Base-by-base conservation (phyloP, 352 stramenopile species). In the Pythium chondricola region DNA sequence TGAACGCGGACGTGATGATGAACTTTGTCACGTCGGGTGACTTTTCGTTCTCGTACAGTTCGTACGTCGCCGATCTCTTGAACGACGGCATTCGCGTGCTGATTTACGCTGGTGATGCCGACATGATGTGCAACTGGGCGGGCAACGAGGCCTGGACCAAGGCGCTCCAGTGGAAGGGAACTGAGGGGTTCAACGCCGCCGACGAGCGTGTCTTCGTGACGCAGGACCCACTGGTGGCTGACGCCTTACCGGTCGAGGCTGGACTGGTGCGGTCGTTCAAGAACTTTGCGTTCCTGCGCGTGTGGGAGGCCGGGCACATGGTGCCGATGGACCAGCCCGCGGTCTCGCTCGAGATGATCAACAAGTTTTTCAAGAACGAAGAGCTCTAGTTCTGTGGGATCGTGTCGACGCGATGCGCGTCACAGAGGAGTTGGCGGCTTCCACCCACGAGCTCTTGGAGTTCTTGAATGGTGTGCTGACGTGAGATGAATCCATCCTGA, bases 41-140 rank as follows among this genome's bases (percentile, higher is more conserved):
- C 65, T 95, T 74, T 70, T 95, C 96, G 80, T 79, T 89, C 41
- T 71, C 91, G 35, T 95, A 91, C 56, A 66, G 75, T 13, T 37
- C 56, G 11, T 74, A 81, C 21, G 48, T 97, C 21, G 63, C 63
- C 3, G 77, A 89, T 20, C 58, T 98, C 40, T 63, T 98, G 7
- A 49, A 74, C 24, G 42, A 39, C 6, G 61, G 32, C 29, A 37
- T 75, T 17, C 65, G 63, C 8, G 83, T 94, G 16, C 69, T 97
- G 16, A 89, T 98, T 46, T 98, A 98, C 68, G 83, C 85, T 24
- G 93, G 93, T 45, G 93, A 98, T 66, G 66, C 83, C n/a, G 93
- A 98, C 58, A 95, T 95, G 52, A 95, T 97, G 52, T 97, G 86
- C 69, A 97, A 98, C 58, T 98, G 94, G 68, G 44, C 95, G 24